Evolutionary conservation across 83 land plant genomes (phyloP), one percentile per base, ranked within the genome.

Genomic region (Diphasiastrum complanatum): DNA sequence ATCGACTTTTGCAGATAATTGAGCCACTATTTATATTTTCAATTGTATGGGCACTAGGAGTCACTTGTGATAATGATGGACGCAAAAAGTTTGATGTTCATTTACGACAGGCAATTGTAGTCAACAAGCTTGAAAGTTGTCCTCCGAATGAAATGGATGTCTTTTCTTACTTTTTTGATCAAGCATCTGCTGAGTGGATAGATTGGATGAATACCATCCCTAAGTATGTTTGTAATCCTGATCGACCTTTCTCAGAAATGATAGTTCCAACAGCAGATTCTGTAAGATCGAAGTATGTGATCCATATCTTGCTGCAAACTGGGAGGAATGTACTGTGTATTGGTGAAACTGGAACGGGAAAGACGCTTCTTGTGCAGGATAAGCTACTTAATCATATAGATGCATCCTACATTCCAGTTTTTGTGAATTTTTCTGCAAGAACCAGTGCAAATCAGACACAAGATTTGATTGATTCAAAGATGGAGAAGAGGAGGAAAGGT

Each of bases 401-500:
- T 41, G 28, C 60, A 10, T 60, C 65, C 14, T 74, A 45, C 45
- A 45, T 74, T 11, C 77, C 77, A 1, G 56, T 74, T 27, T 67
- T 74, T 61, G 62, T 74, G 22, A 74, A 74, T 33, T 74, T 74
- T 61, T 74, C 77, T 2, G 77, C 77, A 26, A 43, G 77, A 45
- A 74, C 77, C 18, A 54, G 77, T 41, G 77, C 77, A 60, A 74
- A 74, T 48, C 77, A 74, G 52, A 74, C 77, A 41, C 73, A 74
- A 54, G 77, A 74, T 25, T 43, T 74, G 11, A 74, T 74, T 49
- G 77, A 74, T 41, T 74, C 77, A 0, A 74, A 74, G 58, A 74
- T 67, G n/a, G 77, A 74, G 40, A 74, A 74, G 47, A 29, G 77
- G 43, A 40, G 77, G 32, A 74, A 74, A 22, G 73, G 77, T 0